phyloP scores from a whole-genome alignment of 306 rosid species.

The Rosa lucieae region DNA sequence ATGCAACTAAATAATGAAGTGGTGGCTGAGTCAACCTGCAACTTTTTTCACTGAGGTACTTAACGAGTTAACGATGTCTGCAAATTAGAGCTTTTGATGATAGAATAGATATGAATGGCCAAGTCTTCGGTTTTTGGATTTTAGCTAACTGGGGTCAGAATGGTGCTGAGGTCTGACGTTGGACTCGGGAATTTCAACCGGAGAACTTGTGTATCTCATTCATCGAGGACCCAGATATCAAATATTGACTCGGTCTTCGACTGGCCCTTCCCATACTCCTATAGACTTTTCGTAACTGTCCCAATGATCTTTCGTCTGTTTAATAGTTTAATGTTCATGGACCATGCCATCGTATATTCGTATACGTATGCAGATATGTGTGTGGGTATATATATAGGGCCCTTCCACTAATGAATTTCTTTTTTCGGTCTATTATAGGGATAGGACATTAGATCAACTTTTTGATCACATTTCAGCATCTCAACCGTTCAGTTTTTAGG shows the following conservation, averaged over 20 bases:
- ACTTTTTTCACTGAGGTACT: background rate
- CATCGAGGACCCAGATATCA: background rate
- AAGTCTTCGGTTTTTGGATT: background rate
- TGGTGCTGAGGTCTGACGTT: slow-evolving; percentile 10
- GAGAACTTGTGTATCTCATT: background rate
- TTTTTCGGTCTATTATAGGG: no score
- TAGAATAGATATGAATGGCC: background rate
- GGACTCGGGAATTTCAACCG: background rate
- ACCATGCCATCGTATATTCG: background rate
- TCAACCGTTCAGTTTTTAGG: no score
- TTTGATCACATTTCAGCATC: no score
- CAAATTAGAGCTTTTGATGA: background rate
- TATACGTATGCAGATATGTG: background rate
- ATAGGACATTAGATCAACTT: no score
- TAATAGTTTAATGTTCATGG: background rate
- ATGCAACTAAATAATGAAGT: background rate
- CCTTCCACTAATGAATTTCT: no score
- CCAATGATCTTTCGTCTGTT: background rate
- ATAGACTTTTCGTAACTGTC: background rate
- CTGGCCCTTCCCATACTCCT: background rate
- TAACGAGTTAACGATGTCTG: background rate
- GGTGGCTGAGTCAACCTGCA: slow-evolving; percentile 15
- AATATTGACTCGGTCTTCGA: background rate
- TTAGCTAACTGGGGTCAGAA: background rate
- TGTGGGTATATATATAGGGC: no score